Evolutionary conservation across 352 stramenopile species (phyloP).

Genomic region (Phytophthora niederhauseri): DNA sequence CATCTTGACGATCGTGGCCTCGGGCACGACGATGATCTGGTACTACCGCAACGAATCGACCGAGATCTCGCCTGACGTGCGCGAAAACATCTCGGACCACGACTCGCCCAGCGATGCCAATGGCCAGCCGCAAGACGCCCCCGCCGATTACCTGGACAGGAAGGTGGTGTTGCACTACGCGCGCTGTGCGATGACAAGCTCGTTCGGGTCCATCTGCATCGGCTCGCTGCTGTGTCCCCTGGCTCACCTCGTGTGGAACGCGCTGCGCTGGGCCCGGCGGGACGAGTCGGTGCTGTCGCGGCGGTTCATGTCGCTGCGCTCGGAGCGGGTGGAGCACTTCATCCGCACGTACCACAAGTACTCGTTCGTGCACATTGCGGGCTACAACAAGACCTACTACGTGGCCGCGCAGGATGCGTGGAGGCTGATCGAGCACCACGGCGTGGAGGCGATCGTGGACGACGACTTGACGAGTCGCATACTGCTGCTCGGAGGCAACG

Average conservation of each 20-base stretch:
- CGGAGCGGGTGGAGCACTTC: conserved; percentile 70
- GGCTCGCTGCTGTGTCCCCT: conserved; percentile 81
- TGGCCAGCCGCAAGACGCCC: conserved; percentile 23
- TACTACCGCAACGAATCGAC: conserved; percentile 83
- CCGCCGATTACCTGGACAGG: conserved; percentile 40
- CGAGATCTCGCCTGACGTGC: conserved; percentile 49
- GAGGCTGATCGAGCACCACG: conserved; percentile 77
- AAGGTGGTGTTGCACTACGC: conserved; percentile 78
- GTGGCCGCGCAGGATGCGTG: conserved; percentile 79
- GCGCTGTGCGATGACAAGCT: conserved; percentile 66
- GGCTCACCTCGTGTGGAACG: conserved; percentile 78
- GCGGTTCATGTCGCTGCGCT: conserved; percentile 65
- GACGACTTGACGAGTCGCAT: conserved; percentile 85
- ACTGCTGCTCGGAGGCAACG: conserved; percentile 73
- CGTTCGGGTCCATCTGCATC: conserved; percentile 86
- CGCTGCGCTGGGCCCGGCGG: conserved; percentile 74
- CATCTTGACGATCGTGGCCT: conserved; percentile 78
- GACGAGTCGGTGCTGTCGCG: conserved; percentile 71
- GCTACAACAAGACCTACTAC: conserved; percentile 83
- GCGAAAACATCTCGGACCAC: conserved; percentile 49
- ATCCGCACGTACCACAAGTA: conserved; percentile 90
- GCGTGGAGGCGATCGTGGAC: conserved; percentile 86
- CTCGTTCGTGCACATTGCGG: conserved; percentile 82
- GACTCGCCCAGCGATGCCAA: conserved; percentile 31
- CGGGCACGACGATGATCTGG: conserved; percentile 85